Base-by-base conservation (phyloP, 352 stramenopile genomes). In the Phytophthora cactorum region DNA sequence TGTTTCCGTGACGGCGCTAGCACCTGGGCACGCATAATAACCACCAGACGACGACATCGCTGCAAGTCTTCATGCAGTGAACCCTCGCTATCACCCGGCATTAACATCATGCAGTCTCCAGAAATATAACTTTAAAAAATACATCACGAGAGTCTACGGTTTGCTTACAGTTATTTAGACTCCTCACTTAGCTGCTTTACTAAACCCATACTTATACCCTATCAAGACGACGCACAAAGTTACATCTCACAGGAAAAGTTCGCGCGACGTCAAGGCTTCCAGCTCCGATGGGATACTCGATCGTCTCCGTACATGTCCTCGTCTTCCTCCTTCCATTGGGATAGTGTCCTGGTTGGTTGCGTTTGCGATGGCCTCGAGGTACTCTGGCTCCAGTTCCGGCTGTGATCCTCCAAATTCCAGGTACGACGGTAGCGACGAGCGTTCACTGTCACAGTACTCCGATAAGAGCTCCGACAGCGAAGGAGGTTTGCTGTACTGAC, bases 401-500 rank as follows among this genome's bases (percentile, higher is more conserved):
- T 84, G 70, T 3, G 50, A 62, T 39, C 45, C 51, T n/a, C 55
- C 66, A 11, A 52, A 63, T 45, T 80, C 59, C 10, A 73, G 62
- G 32, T 73, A 76, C 27, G 63, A 75, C 29, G 62, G 66, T 5
- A 75, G 27, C 15, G 63, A 78, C 47, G 74, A 81, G 10, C 69
- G 66, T 6, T 74, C 63, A 17, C 64, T 71, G 52, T 66, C 72
- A 32, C 63, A 70, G 55, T 91, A 89, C 59, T 90, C 81, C 0
- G 84, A 88, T 68, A 92, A 78, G 39, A 92, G 73, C 54, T 90
- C 78, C 1, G 78, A 78, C 2, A 88, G 65, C 34, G 82, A 90
- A 12, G 61, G 50, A 52, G 52, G 56, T 29, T 84, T 74, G 28
- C 72, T 72, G 47, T 85, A 86, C 9, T 66, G 69, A 64, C 72